Percentiles rank a stretch among this genome's conserved stretches.
phyloP scores from a whole-genome alignment of 108 stramenopile species.

The Phaeodactylum tricornutum region DNA sequence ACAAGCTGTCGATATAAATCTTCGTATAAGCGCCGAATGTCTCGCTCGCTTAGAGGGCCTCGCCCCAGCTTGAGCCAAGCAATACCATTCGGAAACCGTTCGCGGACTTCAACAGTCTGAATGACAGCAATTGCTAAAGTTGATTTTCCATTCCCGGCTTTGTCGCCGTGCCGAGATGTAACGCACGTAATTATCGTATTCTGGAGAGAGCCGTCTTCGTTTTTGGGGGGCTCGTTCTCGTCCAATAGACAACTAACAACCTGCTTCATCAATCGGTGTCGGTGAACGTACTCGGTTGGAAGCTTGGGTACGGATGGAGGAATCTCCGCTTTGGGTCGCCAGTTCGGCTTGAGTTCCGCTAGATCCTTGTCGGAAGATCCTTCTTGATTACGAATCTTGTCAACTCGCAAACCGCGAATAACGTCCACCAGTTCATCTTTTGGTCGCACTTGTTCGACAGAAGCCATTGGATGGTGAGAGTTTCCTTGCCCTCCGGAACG shows the following conservation, averaged over 20 bases:
- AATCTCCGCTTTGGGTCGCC: slow-evolving; percentile 77
- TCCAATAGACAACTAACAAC: slow-evolving; percentile 76
- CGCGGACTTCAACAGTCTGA: slow-evolving; percentile 78
- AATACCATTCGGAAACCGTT: slow-evolving; percentile 84
- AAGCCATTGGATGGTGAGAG: slow-evolving; percentile 11
- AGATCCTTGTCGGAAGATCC: slow-evolving; percentile 19
- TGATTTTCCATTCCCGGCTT: slow-evolving; percentile 84
- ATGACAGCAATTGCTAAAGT: slow-evolving; percentile 81
- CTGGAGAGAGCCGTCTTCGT: slow-evolving; percentile 42
- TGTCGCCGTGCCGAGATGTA: slow-evolving; percentile 79
- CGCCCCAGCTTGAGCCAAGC: slow-evolving; percentile 78
- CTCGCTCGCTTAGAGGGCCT: slow-evolving; percentile 58
- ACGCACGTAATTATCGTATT: slow-evolving; percentile 68
- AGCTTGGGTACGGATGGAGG: slow-evolving; percentile 74
- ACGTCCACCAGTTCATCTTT: slow-evolving; percentile 81
- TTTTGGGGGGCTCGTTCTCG: slow-evolving; percentile 31
- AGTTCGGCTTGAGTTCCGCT: slow-evolving; percentile 64
- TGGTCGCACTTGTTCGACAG: slow-evolving; percentile 47
- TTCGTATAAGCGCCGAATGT: slow-evolving; percentile 75
- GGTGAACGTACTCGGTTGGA: slow-evolving; percentile 78
- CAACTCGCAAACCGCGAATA: slow-evolving; percentile 62
- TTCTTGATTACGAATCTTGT: slow-evolving; percentile 65
- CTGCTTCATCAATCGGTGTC: slow-evolving; percentile 83
- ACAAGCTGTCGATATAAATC: slow-evolving; percentile 71
- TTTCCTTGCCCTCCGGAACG: slow-evolving; percentile 1